Percentiles rank a stretch among this genome's conserved stretches.
Evolutionary conservation across 352 stramenopile genomes (phyloP).

Genomic region (Phytopythium sindhum): DNA sequence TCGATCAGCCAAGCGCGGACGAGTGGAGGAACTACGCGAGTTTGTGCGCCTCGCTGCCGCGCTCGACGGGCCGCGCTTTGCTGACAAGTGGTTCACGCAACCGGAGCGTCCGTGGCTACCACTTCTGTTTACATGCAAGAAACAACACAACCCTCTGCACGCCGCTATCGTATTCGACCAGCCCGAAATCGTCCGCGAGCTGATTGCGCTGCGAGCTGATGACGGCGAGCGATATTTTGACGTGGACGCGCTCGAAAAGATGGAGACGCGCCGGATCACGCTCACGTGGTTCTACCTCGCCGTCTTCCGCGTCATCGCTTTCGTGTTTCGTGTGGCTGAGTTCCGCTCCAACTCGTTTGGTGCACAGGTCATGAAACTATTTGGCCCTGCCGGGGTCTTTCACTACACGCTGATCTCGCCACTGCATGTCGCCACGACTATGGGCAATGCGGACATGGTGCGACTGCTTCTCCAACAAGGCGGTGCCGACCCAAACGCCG

Average conservation of each 20-base stretch:
- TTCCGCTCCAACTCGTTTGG: background rate
- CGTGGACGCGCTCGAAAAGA: conserved; percentile 67
- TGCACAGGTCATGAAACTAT: conserved; percentile 35
- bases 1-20: conserved; percentile 54
- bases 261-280: conserved; percentile 66
- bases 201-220: conserved; percentile 37
- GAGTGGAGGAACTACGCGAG: conserved; percentile 45
- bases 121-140: conserved; percentile 23
- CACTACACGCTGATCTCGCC: conserved; percentile 65
- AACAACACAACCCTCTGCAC: conserved; percentile 71
- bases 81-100: conserved; percentile 56
- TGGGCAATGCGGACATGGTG: conserved; percentile 67
- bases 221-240: conserved; percentile 40
- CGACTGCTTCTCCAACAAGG: conserved; percentile 56
- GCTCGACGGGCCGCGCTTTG: conserved; percentile 61
- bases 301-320: conserved; percentile 57
- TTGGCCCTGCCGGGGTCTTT: conserved; percentile 55
- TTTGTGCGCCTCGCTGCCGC: conserved; percentile 46
- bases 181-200: conserved; percentile 52
- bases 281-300: conserved; percentile 66
- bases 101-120: conserved; percentile 13
- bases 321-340: conserved; percentile 22
- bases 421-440: conserved; percentile 68
- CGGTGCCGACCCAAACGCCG: conserved; percentile 55
- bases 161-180: conserved; percentile 74